phyloP scores from a whole-genome alignment of 2,329 filamentous ascomycete genomes.

The Thermoascus crustaceus region DNA sequence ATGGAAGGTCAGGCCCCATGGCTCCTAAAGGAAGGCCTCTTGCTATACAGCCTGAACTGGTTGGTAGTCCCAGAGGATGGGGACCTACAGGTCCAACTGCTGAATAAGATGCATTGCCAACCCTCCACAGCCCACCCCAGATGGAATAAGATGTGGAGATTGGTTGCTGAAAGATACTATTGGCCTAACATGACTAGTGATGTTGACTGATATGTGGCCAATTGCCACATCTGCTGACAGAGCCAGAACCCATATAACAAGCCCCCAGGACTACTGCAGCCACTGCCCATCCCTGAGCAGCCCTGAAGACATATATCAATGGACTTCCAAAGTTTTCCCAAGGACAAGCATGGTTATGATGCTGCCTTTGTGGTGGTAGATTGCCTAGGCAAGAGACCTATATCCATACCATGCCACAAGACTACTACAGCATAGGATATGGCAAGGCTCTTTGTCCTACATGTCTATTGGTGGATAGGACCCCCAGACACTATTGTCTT shows the following conservation, averaged over 20 bases:
- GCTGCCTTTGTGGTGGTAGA: conserved; percentile 8
- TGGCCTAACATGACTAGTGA: neutral
- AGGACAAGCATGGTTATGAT: no score
- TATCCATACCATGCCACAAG: conserved; percentile 6
- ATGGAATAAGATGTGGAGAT: no score
- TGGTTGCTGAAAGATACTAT: conserved; percentile 5
- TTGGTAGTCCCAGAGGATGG: no score
- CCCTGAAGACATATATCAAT: no score
- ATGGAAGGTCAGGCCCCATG: no score
- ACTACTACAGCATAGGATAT: conserved; percentile 2
- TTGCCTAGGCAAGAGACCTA: conserved; percentile 6
- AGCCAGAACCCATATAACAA: neutral
- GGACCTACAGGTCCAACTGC: no score
- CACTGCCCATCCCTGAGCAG: no score
- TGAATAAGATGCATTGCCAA: no score
- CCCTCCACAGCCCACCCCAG: conserved; percentile 5
- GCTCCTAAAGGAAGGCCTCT: no score
- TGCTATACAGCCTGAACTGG: no score
- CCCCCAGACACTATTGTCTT: conserved; percentile 6
- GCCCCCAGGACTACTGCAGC: neutral
- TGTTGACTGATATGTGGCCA: neutral
- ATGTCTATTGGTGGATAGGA: conserved; percentile 2
- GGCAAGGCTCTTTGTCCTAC: no score
- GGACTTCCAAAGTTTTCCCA: no score
- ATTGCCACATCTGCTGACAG: neutral